Percentiles rank a stretch among this genome's conserved stretches.
phyloP scores from a whole-genome alignment of 1,284 basidiomycete genomes.

The Trichosporon coremiiforme region DNA sequence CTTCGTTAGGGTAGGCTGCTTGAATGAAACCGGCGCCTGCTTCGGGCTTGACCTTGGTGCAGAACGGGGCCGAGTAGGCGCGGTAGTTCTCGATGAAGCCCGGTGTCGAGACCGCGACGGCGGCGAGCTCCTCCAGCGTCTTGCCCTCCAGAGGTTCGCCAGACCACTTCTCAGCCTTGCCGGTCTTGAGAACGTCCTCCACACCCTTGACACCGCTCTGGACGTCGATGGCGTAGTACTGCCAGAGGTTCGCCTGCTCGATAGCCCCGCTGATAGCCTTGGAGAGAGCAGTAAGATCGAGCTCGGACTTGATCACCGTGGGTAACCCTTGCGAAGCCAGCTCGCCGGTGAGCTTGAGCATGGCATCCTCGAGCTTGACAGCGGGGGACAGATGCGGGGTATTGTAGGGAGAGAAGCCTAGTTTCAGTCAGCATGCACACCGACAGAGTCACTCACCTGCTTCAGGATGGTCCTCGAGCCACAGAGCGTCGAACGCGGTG shows the following conservation, averaged over 20 bases:
- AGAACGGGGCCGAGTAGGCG: constrained; percentile 68
- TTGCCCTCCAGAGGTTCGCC: constrained; percentile 52
- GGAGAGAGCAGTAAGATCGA: constrained; percentile 70
- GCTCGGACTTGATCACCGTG: constrained; percentile 61
- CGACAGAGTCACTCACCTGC: constrained; percentile 64
- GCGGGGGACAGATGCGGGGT: constrained; percentile 88
- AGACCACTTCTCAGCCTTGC: constrained; percentile 62
- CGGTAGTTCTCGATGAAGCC: constrained; percentile 65
- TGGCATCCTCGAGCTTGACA: constrained; percentile 79
- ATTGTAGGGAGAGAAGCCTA: constrained; percentile 84
- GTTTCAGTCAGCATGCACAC: constrained; percentile 23
- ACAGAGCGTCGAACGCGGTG: constrained; percentile 86
- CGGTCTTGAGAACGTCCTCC: constrained; percentile 58
- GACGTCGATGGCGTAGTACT: constrained; percentile 85
- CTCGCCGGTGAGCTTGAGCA: constrained; percentile 73
- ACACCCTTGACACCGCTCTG: constrained; percentile 55
- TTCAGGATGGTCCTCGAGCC: constrained; percentile 91
- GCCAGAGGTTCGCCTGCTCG: constrained; percentile 74
- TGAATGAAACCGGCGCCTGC: constrained; percentile 69
- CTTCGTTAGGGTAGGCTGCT: constrained; percentile 60
- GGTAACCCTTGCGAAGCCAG: constrained; percentile 71
- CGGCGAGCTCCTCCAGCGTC: constrained; percentile 67
- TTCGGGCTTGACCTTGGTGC: constrained; percentile 68
- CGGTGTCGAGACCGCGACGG: constrained; percentile 62
- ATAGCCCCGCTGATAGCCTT: constrained; percentile 66